Evolutionary conservation across 495 filamentous ascomycete genomes (phyloP), one percentile per base, ranked within the genome.

Genomic region (Penicillium steckii): DNA sequence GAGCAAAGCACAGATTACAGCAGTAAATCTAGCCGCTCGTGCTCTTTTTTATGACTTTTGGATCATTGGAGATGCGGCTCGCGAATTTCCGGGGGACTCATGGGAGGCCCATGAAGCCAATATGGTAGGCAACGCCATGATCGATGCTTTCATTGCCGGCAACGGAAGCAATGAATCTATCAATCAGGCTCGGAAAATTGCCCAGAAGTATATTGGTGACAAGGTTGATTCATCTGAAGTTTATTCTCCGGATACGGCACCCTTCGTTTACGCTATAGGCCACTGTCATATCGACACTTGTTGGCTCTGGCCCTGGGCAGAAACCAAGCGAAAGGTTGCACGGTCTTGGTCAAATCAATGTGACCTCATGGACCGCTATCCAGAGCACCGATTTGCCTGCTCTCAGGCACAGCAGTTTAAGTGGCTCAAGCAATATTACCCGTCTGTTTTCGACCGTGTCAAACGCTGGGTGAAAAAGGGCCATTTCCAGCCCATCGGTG

Each of bases 251-350:
- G 85, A 84, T 38, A 84, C 83, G 4, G 70, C 87, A 25, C 82
- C 89, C 0, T 76, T 94, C 43, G 90, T 97, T 17, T 91, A 84
- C 61, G 94, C 83, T 17, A 92, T 96, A 52, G 94, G 94, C 3
- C 87, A 98, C 71, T 98, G 94, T 59, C 94, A 98, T 65, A 98
- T 98, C 57, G 94, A 95, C 72, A 92, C 89, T 22, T 96, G 92
- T 70, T 98, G 94, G 94, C 75, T 98, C 8, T 98, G 94, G 94
- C 94, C 94, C 2, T 97, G 88, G 80, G 94, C 90, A n/a, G 94
- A 98, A 77, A 98, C 94, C 1, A 97, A 96, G 68, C 87, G 94
- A 52, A 98, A 98, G 75, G 86, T 97, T 6, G 94, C 90, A 21
- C 84, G 94, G 18, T 97, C 93, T 1, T 98, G 94, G 93, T 89